Evolutionary conservation across 2,329 filamentous ascomycete species (phyloP).

Genomic region (Pseudogymnoascus sp.): DNA sequence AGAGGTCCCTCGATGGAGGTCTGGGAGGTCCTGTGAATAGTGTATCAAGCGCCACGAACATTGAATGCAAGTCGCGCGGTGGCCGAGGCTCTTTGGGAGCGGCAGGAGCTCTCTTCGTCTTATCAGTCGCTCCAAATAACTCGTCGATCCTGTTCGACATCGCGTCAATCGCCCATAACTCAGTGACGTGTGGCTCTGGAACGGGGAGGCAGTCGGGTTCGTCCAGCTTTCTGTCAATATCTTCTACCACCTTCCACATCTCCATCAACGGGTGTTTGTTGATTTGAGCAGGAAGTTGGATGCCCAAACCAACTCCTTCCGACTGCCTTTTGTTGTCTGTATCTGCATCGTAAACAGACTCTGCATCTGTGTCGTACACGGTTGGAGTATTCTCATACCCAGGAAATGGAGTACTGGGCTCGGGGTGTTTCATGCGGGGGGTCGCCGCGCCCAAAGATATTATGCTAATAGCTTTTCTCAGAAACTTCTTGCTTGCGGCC

Average conservation of each 20-base stretch:
- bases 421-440: background rate
- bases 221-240: background rate
- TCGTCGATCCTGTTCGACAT: background rate
- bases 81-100: too few relatives aligned
- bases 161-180: background rate
- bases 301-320: background rate
- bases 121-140: background rate
- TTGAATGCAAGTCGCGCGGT: background rate
- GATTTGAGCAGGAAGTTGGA: background rate
- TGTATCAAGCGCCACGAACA: background rate
- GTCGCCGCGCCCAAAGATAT: background rate
- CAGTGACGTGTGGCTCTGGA: background rate
- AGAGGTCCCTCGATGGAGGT: too few relatives aligned
- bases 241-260: background rate
- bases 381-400: background rate
- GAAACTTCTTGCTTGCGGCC: background rate
- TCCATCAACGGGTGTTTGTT: background rate
- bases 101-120: background rate
- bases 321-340: background rate
- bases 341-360: background rate
- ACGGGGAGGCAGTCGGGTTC: background rate
- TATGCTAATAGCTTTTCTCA: background rate
- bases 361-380: background rate
- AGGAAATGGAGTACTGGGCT: background rate
- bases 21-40: background rate